These are phyloP conservation scores for Hypoxylon cercidicola DNA, from an alignment of 495 filamentous ascomycete genomes.

Conservation along the genomic window DNA sequence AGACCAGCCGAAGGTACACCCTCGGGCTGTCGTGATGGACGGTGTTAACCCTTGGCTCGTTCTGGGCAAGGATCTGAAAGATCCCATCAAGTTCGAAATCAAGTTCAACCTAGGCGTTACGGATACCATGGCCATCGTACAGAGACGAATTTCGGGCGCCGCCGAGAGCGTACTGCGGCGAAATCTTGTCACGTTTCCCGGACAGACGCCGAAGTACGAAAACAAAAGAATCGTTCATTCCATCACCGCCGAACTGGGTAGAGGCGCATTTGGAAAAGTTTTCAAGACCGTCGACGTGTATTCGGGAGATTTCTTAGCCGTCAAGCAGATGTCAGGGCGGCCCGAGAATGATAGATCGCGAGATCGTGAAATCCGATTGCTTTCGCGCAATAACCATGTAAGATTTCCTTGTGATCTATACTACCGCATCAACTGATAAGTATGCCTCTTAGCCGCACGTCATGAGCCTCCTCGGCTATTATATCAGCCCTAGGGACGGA, in stretches of 20 bases:
- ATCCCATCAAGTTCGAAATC: constrained; percentile 4
- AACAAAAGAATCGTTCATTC: background rate
- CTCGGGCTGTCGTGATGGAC: constrained; percentile 1
- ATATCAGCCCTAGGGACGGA: constrained; percentile 6
- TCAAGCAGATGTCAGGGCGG: constrained; percentile 6
- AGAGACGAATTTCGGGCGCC: background rate
- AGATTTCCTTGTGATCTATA: too few relatives aligned
- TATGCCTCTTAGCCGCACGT: constrained; percentile 4
- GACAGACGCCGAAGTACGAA: background rate
- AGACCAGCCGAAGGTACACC: too few relatives aligned
- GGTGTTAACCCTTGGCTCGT: background rate
- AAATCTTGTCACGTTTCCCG: background rate
- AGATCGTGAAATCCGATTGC: background rate
- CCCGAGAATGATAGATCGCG: background rate
- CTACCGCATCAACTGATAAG: background rate
- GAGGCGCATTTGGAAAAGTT: constrained; percentile 16
- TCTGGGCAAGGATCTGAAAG: background rate
- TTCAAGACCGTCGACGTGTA: constrained; percentile 14
- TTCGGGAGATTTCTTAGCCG: constrained; percentile 22
- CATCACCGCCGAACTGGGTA: constrained; percentile 1
- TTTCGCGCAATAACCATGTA: background rate
- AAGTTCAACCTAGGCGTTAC: background rate
- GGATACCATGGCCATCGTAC: background rate
- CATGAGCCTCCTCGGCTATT: constrained; percentile 4
- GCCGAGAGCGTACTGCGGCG: background rate